Conservation (phyloP, 345 rosid species). For the Melaleuca quinquenervia region DNA sequence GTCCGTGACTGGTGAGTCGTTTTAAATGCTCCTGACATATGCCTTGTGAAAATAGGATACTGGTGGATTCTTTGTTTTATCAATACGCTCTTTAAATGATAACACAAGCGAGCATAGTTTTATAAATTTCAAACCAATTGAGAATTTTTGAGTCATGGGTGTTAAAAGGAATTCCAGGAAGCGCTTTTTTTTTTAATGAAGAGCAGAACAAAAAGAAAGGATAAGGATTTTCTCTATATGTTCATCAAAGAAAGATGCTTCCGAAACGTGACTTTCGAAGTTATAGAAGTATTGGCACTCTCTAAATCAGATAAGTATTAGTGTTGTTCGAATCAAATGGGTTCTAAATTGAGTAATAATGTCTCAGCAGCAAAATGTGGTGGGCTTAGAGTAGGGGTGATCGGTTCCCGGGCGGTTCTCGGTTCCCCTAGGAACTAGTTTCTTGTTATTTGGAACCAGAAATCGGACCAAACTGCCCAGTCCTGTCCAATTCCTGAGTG, state of each 20-base stretch:
- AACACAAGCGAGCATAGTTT: neutral
- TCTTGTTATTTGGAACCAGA: too few species aligned
- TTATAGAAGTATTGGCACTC: neutral
- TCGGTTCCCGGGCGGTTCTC: too few species aligned
- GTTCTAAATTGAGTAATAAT: neutral
- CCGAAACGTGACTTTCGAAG: neutral
- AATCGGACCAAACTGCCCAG: too few species aligned
- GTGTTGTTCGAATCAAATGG: neutral
- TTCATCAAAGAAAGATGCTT: neutral
- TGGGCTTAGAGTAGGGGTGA: neutral
- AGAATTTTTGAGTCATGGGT: neutral
- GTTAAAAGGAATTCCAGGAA: neutral
- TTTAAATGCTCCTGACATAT: neutral
- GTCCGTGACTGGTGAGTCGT: neutral
- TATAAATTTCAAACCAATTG: neutral
- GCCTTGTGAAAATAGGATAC: neutral
- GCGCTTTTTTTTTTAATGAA: neutral
- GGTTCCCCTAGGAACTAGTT: too few species aligned
- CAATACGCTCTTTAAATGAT: neutral
- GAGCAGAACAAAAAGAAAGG: neutral
- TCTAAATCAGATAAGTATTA: too few species aligned
- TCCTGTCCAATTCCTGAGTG: too few species aligned
- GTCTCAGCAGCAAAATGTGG: neutral
- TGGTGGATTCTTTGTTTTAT: neutral
- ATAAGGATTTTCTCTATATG: neutral